A percentile compares a stretch with the other conserved stretches of the same genome.
These are phyloP conservation scores for Pseudocercospora vitis DNA, from an alignment of 2,329 filamentous ascomycete species.

Conservation along the genomic window DNA sequence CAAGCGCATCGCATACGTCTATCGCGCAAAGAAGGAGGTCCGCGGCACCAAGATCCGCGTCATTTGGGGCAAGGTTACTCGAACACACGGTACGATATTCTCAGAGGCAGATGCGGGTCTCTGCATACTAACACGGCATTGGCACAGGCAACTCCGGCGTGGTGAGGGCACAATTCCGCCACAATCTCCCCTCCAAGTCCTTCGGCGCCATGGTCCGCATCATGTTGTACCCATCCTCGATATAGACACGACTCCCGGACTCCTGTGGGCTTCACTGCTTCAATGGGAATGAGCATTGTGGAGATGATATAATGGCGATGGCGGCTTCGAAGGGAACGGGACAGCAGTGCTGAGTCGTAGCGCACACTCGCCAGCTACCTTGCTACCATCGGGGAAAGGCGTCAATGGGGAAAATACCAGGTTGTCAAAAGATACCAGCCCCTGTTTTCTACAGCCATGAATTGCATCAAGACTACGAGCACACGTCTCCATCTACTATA, in stretches of 20 bases:
- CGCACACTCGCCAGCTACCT: slow-evolving; percentile 7
- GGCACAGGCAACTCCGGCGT: slow-evolving; percentile 87
- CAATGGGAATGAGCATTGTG: slow-evolving; percentile 8
- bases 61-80: slow-evolving; percentile 98
- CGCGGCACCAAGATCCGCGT: slow-evolving; percentile 97
- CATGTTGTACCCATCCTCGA: slow-evolving; percentile 45
- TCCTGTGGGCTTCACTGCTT: slow-evolving; percentile 9
- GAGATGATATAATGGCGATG: slow-evolving; percentile 4
- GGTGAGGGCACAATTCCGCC: slow-evolving; percentile 94
- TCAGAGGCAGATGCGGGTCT: background rate
- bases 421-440: slow-evolving; percentile 7
- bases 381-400: slow-evolving; percentile 5
- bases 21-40: slow-evolving; percentile 91
- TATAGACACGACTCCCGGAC: slow-evolving; percentile 32
- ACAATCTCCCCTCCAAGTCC: slow-evolving; percentile 92
- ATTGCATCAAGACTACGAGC: slow-evolving; percentile 7
- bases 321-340: slow-evolving; percentile 2
- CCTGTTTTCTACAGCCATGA: slow-evolving; percentile 10
- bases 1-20: slow-evolving; percentile 99
- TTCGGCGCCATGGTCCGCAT: slow-evolving; percentile 66
- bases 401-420: slow-evolving; percentile 8
- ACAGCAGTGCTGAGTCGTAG: slow-evolving; percentile 5
- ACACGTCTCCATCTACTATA: background rate
- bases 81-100: slow-evolving; percentile 77
- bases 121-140: slow-evolving; percentile 25